These are phyloP conservation scores for Peribolospora kevripleyi DNA, from an alignment of 768 basidiomycete species.

Conservation along the genomic window DNA sequence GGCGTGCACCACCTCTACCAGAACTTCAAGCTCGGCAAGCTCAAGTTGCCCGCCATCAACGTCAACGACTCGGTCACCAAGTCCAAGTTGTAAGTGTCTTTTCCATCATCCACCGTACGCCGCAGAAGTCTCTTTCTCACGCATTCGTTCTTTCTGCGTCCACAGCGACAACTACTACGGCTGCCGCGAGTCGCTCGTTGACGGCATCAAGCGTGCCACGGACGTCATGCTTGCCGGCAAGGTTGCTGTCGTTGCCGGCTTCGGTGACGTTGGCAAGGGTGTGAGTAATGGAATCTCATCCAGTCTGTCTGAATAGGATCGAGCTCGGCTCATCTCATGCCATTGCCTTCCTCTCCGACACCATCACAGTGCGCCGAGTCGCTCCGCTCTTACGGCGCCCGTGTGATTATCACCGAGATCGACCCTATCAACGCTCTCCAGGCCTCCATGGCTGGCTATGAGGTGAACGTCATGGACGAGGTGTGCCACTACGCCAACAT, in stretches of 20 bases:
- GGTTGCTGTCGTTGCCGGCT: conserved; percentile 95
- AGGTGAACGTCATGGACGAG: conserved; percentile 96
- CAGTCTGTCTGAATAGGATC: too few relatives aligned
- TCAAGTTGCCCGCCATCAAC: conserved; percentile 97
- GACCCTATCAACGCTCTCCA: conserved; percentile 99
- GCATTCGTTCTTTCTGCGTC: background rate
- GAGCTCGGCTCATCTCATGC: background rate
- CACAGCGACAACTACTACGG: conserved; percentile 75
- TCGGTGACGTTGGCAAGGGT: conserved; percentile 97
- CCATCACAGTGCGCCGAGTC: conserved; percentile 73
- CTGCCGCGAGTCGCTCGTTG: conserved; percentile 96
- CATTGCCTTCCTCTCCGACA: background rate
- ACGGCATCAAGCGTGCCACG: conserved; percentile 99
- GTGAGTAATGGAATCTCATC: conserved; percentile 29
- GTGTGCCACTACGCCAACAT: conserved; percentile 69
- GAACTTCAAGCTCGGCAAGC: conserved; percentile 78
- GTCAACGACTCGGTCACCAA: conserved; percentile 99
- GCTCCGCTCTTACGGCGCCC: conserved; percentile 85
- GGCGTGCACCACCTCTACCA: conserved; percentile 99
- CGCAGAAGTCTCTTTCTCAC: background rate
- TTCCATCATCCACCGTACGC: background rate
- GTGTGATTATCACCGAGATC: conserved; percentile 89
- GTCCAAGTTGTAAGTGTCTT: conserved; percentile 57
- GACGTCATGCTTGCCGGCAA: conserved; percentile 99
- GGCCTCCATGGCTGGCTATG: conserved; percentile 98